Percentiles rank a stretch among this genome's conserved stretches.
Conservation (phyloP, 345 rosid genomes). For the Hibiscus trionum region DNA sequence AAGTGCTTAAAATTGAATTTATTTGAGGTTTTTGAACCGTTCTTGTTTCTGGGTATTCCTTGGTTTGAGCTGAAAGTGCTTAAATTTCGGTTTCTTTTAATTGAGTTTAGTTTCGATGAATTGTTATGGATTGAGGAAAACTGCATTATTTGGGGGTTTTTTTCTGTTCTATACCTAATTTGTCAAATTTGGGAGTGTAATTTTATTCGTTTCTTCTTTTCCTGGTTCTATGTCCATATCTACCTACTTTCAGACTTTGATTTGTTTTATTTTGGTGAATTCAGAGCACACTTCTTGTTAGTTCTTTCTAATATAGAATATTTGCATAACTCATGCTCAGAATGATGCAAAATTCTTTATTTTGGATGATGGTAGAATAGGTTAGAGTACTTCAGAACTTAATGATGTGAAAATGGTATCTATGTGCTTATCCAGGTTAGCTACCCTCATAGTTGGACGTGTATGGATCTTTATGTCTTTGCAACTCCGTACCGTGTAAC, state of each 20-base stretch:
- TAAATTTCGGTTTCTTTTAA: neutral
- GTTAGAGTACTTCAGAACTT: neutral
- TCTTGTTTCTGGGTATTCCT: neutral
- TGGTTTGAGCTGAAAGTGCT: neutral
- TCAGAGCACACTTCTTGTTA: neutral
- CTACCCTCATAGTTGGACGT: constrained; percentile 90
- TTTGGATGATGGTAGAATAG: neutral
- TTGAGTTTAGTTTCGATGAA: neutral
- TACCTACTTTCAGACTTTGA: neutral
- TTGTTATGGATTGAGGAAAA: neutral
- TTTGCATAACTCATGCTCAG: constrained; percentile 2
- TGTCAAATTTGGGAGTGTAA: neutral
- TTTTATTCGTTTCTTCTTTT: too few species aligned
- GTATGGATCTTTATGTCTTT: constrained; percentile 91
- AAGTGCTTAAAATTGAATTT: neutral
- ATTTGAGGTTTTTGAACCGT: neutral
- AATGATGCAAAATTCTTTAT: constrained; percentile 11
- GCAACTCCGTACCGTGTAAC: constrained; percentile 95
- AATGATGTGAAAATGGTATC: constrained; percentile 3
- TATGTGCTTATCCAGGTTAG: constrained; percentile 41
- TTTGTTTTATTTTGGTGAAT: neutral
- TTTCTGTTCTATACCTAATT: neutral
- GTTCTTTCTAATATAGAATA: neutral
- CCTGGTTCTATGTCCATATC: too few species aligned
- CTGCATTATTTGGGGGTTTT: neutral